These are phyloP conservation scores for Clonostachys rhizophaga DNA, from an alignment of 2,329 filamentous ascomycete genomes.

Conservation along the genomic window DNA sequence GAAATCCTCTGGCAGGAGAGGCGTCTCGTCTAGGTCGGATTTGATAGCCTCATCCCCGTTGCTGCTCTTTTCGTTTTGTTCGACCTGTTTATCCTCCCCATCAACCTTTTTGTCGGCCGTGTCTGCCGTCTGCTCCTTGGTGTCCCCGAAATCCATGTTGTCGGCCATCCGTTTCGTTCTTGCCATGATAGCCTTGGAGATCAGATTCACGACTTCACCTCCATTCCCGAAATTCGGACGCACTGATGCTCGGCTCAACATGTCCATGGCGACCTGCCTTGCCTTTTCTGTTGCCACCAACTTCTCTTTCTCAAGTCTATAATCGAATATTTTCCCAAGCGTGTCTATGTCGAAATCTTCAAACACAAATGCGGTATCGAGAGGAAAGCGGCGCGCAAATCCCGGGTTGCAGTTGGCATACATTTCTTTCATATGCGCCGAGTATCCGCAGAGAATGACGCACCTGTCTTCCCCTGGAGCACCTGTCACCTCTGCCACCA, in stretches of 20 bases:
- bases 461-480: slow-evolving; percentile 58
- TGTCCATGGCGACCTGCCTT: slow-evolving; percentile 26
- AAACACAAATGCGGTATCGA: slow-evolving; percentile 51
- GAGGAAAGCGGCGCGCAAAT: slow-evolving; percentile 49
- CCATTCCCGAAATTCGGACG: slow-evolving; percentile 17
- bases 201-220: slow-evolving; percentile 21
- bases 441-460: slow-evolving; percentile 57
- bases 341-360: slow-evolving; percentile 51
- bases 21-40: slow-evolving; percentile 11
- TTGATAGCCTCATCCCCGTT: slow-evolving; percentile 6
- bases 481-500: slow-evolving; percentile 57
- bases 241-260: slow-evolving; percentile 17
- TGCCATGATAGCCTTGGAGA: slow-evolving; percentile 23
- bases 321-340: slow-evolving; percentile 43
- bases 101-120: slow-evolving; percentile 40
- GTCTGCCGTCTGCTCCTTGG: slow-evolving; percentile 24
- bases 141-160: slow-evolving; percentile 38
- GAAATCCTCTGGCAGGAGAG: slow-evolving; percentile 38
- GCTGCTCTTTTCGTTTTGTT: slow-evolving; percentile 2
- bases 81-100: slow-evolving; percentile 3
- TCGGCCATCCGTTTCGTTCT: slow-evolving; percentile 20
- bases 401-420: slow-evolving; percentile 58
- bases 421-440: slow-evolving; percentile 55
- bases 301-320: slow-evolving; percentile 31
- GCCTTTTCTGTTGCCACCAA: slow-evolving; percentile 46